Conservation (phyloP, 768 basidiomycete genomes). For the Leccinellum luteum region DNA sequence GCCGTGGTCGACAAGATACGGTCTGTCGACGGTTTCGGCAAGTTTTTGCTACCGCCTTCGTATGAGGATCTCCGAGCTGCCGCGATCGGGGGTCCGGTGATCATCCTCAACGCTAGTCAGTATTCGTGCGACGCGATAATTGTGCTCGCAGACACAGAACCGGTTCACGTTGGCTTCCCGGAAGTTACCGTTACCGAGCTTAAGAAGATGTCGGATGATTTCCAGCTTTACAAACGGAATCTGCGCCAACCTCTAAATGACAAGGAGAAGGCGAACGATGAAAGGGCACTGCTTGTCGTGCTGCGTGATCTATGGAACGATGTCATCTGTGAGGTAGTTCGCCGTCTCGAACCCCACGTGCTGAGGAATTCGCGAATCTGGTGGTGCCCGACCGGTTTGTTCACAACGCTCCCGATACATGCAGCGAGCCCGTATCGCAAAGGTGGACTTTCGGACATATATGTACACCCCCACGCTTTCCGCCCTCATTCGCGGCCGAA, state of each 20-base stretch:
- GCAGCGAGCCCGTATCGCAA: slow-evolving; percentile 22
- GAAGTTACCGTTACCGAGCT: slow-evolving; percentile 7
- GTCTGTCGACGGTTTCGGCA: slow-evolving; percentile 20
- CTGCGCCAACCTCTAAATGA: not conserved
- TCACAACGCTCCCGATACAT: slow-evolving; percentile 30
- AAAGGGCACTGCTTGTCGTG: slow-evolving; percentile 1
- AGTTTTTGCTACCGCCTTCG: slow-evolving; percentile 22
- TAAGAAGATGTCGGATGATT: slow-evolving; percentile 1
- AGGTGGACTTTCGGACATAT: slow-evolving; percentile 22
- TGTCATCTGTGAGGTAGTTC: slow-evolving; percentile 19
- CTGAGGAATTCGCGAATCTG: slow-evolving; percentile 21
- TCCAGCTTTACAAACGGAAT: not conserved
- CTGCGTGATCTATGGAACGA: slow-evolving; percentile 23
- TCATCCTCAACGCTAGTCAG: slow-evolving; percentile 31
- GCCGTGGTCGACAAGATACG: slow-evolving; percentile 25
- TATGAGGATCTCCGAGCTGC: slow-evolving; percentile 19
- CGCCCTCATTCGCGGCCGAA: slow-evolving; percentile 23
- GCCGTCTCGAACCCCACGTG: slow-evolving; percentile 11
- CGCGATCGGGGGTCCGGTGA: slow-evolving; percentile 28
- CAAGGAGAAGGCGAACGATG: not conserved
- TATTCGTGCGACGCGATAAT: slow-evolving; percentile 21
- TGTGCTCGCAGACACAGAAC: slow-evolving; percentile 8
- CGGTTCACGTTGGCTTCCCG: slow-evolving; percentile 13
- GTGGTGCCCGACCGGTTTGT: slow-evolving; percentile 30
- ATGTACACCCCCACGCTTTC: slow-evolving; percentile 30